Conservation (phyloP, 129 eudicot genomes). For the Lonicera japonica region DNA sequence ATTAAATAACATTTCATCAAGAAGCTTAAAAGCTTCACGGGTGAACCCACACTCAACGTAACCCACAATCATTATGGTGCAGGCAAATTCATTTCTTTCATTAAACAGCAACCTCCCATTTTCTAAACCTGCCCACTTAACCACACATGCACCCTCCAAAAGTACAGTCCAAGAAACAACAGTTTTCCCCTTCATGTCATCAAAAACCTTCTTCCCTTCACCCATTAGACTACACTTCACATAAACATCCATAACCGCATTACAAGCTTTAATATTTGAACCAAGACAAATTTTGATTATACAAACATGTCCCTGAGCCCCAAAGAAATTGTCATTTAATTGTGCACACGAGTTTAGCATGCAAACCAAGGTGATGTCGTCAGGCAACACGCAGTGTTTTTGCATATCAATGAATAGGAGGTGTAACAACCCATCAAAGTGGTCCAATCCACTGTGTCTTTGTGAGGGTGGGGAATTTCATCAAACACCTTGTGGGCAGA, state of each 20-base stretch:
- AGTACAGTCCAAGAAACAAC: slow-evolving; percentile 42
- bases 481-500: slow-evolving; percentile 33
- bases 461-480: slow-evolving; percentile 23
- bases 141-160: slow-evolving; percentile 31
- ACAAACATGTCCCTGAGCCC: slow-evolving; percentile 19
- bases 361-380: slow-evolving; percentile 20
- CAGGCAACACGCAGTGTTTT: slow-evolving; percentile 3
- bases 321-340: slow-evolving; percentile 9
- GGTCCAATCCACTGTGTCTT: slow-evolving; percentile 44
- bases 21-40: slow-evolving; percentile 23
- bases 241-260: slow-evolving; percentile 33
- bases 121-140: slow-evolving; percentile 32
- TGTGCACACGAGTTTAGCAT: slow-evolving; percentile 17
- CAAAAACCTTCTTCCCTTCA: slow-evolving; percentile 20
- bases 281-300: slow-evolving; percentile 23
- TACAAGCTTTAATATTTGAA: slow-evolving; percentile 16
- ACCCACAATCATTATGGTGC: slow-evolving; percentile 34
- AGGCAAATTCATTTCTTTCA: slow-evolving; percentile 34
- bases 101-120: slow-evolving; percentile 28
- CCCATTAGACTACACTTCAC: slow-evolving; percentile 30
- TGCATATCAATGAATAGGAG: slow-evolving; percentile 26
- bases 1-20: slow-evolving; percentile 24
- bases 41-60: slow-evolving; percentile 24
- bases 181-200: slow-evolving; percentile 25
- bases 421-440: slow-evolving; percentile 24